These are phyloP conservation scores for Epichloe sp. DNA, from an alignment of 2,329 filamentous ascomycete genomes.

Conservation along the genomic window DNA sequence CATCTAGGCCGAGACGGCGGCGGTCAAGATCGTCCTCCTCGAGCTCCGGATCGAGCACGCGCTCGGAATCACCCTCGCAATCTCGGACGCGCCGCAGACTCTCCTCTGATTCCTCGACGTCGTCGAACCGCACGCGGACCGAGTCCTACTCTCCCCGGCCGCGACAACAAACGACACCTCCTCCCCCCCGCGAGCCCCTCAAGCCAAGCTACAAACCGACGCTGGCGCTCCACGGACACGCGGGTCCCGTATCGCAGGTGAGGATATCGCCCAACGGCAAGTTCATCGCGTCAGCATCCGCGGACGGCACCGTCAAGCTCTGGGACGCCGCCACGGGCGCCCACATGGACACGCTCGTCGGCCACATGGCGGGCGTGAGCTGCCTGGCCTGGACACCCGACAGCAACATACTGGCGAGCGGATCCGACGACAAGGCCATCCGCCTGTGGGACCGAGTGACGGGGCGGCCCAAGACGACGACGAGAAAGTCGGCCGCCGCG, in stretches of 20 bases:
- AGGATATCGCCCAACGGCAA: slow-evolving; percentile 83
- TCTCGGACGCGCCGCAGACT: slow-evolving; percentile 18
- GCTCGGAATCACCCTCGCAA: slow-evolving; percentile 22
- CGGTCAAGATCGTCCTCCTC: slow-evolving; percentile 22
- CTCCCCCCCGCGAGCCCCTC: slow-evolving; percentile 36
- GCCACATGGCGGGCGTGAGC: slow-evolving; percentile 84
- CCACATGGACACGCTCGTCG: slow-evolving; percentile 79
- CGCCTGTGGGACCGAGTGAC: slow-evolving; percentile 74
- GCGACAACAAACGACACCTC: slow-evolving; percentile 19
- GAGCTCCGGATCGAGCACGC: slow-evolving; percentile 23
- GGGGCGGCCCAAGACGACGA: slow-evolving; percentile 38
- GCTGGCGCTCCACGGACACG: slow-evolving; percentile 64
- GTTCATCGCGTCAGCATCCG: slow-evolving; percentile 81
- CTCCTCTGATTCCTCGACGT: slow-evolving; percentile 16
- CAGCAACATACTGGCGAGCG: slow-evolving; percentile 73
- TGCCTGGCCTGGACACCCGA: slow-evolving; percentile 93
- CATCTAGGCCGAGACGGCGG: slow-evolving; percentile 15
- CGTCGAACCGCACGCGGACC: slow-evolving; percentile 17
- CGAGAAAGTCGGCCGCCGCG: slow-evolving; percentile 20
- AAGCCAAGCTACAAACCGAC: slow-evolving; percentile 55
- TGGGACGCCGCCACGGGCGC: slow-evolving; percentile 72
- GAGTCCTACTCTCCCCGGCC: slow-evolving; percentile 7
- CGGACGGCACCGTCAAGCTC: slow-evolving; percentile 81
- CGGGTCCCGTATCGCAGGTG: slow-evolving; percentile 66
- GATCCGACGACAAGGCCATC: slow-evolving; percentile 92